A percentile compares a stretch with the other conserved stretches of the same genome.
These are phyloP conservation scores for Phialocephala subalpina DNA, from an alignment of 2,329 filamentous ascomycete genomes.

Conservation along the genomic window DNA sequence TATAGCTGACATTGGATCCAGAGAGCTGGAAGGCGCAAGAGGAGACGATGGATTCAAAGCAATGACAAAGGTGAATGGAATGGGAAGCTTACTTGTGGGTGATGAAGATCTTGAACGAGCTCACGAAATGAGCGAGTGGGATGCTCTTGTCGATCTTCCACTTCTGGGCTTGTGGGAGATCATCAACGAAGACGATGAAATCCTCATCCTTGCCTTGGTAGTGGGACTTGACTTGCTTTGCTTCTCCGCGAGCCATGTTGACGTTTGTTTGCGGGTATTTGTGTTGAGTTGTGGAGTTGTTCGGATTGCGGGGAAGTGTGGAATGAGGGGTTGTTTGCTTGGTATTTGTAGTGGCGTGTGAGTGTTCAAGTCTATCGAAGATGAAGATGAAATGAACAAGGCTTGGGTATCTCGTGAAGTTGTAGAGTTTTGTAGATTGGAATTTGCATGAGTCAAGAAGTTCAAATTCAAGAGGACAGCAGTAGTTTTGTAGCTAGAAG, in stretches of 20 bases:
- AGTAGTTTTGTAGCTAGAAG: constrained; percentile 43
- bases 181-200: constrained; percentile 73
- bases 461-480: constrained; percentile 22
- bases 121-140: constrained; percentile 85
- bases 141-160: constrained; percentile 84
- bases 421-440: constrained; percentile 18
- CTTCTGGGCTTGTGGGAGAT: constrained; percentile 70
- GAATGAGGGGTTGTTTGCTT: constrained; percentile 9
- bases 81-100: constrained; percentile 79
- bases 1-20: too few species aligned
- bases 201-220: constrained; percentile 74
- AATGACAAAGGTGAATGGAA: constrained; percentile 20
- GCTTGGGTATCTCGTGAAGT: constrained; percentile 14
- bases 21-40: not conserved
- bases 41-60: not conserved
- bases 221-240: constrained; percentile 68
- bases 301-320: constrained; percentile 17
- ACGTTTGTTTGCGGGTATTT: constrained; percentile 19
- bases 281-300: constrained; percentile 17
- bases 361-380: not conserved
- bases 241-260: constrained; percentile 64
- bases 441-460: constrained; percentile 13
- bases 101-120: constrained; percentile 86
- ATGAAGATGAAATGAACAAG: not conserved
- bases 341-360: constrained; percentile 14